Percentiles rank a stretch among this genome's conserved stretches.
phyloP scores from a whole-genome alignment of 2,329 filamentous ascomycete species.

The Ambrosiella cleistominuta region DNA sequence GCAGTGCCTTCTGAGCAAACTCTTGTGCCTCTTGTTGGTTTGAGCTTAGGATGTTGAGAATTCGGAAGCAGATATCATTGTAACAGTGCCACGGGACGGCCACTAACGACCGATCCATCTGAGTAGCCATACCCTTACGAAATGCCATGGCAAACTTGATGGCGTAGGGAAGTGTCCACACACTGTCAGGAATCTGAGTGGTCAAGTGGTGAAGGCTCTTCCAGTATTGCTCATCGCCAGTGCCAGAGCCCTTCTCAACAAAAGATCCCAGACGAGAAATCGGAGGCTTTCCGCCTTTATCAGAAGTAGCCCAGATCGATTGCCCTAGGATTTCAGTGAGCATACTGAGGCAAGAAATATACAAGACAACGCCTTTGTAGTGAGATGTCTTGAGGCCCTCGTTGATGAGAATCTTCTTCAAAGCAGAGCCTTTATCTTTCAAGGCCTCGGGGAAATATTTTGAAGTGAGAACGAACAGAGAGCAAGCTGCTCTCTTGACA shows the following conservation, averaged over 20 bases:
- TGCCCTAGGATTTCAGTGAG: constrained; percentile 42
- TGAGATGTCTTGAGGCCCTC: constrained; percentile 60
- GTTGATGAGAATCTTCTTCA: constrained; percentile 45
- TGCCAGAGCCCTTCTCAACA: constrained; percentile 68
- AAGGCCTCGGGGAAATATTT: constrained; percentile 29
- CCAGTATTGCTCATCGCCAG: constrained; percentile 60
- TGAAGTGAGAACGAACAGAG: constrained; percentile 33
- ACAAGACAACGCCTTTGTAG: constrained; percentile 35
- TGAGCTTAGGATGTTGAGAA: constrained; percentile 29
- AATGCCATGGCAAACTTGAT: constrained; percentile 48
- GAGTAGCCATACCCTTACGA: constrained; percentile 50
- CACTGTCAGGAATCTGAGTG: constrained; percentile 34
- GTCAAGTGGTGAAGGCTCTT: constrained; percentile 45
- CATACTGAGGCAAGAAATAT: background rate
- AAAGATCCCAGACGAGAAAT: constrained; percentile 48
- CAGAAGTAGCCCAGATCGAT: constrained; percentile 42
- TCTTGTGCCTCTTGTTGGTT: constrained; percentile 24
- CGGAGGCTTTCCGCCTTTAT: constrained; percentile 34
- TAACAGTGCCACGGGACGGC: constrained; percentile 61
- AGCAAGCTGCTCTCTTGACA: constrained; percentile 33
- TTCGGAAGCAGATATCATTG: constrained; percentile 40
- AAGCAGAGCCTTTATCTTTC: constrained; percentile 30
- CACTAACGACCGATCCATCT: constrained; percentile 58
- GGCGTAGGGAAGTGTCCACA: constrained; percentile 30
- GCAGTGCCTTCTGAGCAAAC: constrained; percentile 32